phyloP scores from a whole-genome alignment of 2,329 filamentous ascomycete genomes.

The Fusarium dimerum region DNA sequence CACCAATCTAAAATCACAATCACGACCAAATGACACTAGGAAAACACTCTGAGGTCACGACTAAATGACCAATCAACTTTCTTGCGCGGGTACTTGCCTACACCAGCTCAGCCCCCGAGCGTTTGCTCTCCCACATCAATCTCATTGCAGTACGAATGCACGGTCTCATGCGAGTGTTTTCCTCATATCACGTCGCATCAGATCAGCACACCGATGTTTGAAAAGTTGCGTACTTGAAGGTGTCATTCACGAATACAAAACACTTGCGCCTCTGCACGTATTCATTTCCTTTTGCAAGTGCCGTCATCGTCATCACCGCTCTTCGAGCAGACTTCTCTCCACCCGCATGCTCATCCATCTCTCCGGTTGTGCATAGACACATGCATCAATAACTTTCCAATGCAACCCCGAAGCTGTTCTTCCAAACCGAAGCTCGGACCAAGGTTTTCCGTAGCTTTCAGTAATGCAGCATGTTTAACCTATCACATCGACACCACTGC shows the following conservation, averaged over 20 bases:
- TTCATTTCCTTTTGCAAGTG: neutral
- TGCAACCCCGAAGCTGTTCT: conserved; percentile 5
- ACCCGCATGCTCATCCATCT: neutral
- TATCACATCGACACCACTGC: conserved; percentile 23
- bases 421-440: conserved; percentile 11
- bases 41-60: neutral
- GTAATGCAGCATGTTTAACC: neutral
- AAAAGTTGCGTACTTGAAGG: neutral
- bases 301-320: conserved; percentile 10
- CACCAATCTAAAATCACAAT: too few species aligned
- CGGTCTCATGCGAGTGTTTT: conserved; percentile 6
- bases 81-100: neutral
- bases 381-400: conserved; percentile 1
- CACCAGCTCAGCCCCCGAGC: neutral
- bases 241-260: neutral
- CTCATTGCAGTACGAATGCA: neutral
- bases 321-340: conserved; percentile 4
- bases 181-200: conserved; percentile 4
- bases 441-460: conserved; percentile 1
- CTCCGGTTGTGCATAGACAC: neutral
- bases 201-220: conserved; percentile 24
- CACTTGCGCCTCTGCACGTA: neutral
- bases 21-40: neutral
- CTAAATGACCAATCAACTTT: neutral
- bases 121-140: neutral